Percentiles rank a stretch among this genome's conserved stretches.
Conservation (phyloP, 2,329 filamentous ascomycete genomes). For the Aureobasidium leucospermi region DNA sequence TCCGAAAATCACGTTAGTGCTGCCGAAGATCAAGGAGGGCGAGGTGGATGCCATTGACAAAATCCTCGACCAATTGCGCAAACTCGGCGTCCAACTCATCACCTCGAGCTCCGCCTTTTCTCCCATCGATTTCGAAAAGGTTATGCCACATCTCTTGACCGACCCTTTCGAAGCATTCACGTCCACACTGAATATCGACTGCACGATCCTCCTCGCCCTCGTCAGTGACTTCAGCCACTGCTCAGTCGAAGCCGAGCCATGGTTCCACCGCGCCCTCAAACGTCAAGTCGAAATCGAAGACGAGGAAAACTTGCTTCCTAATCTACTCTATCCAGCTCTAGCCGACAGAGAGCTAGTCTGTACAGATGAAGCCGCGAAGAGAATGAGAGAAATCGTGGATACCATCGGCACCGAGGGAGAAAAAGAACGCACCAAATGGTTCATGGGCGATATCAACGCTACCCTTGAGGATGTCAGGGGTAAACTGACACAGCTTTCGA, state of each 20-base stretch:
- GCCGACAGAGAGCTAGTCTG: conserved; percentile 52
- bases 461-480: neutral
- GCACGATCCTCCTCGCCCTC: conserved; percentile 64
- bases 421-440: conserved; percentile 50
- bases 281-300: conserved; percentile 60
- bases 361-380: conserved; percentile 56
- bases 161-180: conserved; percentile 33
- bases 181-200: conserved; percentile 52
- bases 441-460: conserved; percentile 42
- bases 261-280: conserved; percentile 53
- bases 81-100: conserved; percentile 37
- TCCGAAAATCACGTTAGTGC: conserved; percentile 52
- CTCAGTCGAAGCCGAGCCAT: conserved; percentile 39
- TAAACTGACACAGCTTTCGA: neutral
- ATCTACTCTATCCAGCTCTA: conserved; percentile 57
- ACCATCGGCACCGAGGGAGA: conserved; percentile 57
- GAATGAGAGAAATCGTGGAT: conserved; percentile 60
- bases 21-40: conserved; percentile 51
- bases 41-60: conserved; percentile 48
- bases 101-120: conserved; percentile 18
- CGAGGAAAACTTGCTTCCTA: conserved; percentile 52
- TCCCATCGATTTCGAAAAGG: conserved; percentile 18
- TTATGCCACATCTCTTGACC: conserved; percentile 28
- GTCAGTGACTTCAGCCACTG: conserved; percentile 66
- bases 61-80: conserved; percentile 49